Base-by-base conservation (phyloP, 495 filamentous ascomycete genomes). In the Tuber microsphaerosporum region DNA sequence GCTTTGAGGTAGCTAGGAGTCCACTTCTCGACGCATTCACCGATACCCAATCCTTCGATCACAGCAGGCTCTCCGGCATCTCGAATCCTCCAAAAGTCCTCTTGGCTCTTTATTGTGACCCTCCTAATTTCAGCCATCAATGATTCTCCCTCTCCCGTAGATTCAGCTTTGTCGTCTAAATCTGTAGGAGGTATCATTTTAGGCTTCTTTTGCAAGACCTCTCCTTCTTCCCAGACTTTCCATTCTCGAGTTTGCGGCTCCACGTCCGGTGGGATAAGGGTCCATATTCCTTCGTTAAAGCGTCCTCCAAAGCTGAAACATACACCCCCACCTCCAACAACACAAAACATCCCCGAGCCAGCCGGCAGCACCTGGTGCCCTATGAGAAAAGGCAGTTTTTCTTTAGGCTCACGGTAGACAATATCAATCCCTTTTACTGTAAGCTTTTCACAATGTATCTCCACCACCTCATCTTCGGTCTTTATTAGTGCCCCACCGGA, bases 221-320 rank as follows among this genome's bases (percentile, higher is more conserved):
- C 77, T 12, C 77, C 77, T 61, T 79, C 77, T 42, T 79, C 76
- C 12, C 75, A 71, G n/a, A 79, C 71, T 46, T 68, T 79, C 77
- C 77, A 79, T 80, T 75, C 34, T 43, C 73, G 34, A 26, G 56
- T 65, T 34, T 26, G 26, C 26, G 26, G 56, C 74, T 77, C 75
- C 81, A 80, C 70, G 17, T 73, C 73, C 10, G 71, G 43, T 7
- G 71, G 71, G 51, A 68, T 43, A n/a, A 90, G 71, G 34, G 82
- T 75, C 84, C 87, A 90, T 61, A 86, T 86, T 0, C 87, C 89
- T 69, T 87, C 85, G 74, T 92, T 93, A 89, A 91, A 93, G 76
- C 87, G 90, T 20, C 90, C 90, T 12, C 92, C 93, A 87, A 97
- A 94, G 0, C 92, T 93, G 84, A 96, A 97, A 83, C 94, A 97